Base-by-base conservation (phyloP, 441 rosid genomes). In the Populus hybrid region DNA sequence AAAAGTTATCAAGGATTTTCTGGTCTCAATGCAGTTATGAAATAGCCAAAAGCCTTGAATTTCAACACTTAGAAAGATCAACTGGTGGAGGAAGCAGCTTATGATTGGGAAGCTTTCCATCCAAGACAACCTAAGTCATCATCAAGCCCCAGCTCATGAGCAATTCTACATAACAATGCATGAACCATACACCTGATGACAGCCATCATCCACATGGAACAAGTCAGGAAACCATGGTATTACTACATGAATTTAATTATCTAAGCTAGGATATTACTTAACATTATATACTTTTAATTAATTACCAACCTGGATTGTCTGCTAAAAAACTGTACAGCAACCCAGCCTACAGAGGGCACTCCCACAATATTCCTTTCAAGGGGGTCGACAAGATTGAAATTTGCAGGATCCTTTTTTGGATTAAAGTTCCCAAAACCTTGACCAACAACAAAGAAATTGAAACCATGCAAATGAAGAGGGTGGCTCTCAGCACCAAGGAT, bases 401-500 rank as follows among this genome's bases (percentile, higher is more conserved):
- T 85, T 57, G 57, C 64, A 11, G 88, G 84, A 72, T 88, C 92
- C n/a, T 77, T 78, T 16, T 34, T 73, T 14, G 89, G 83, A 75
- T 90, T 69, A 75, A 79, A 88, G 77, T 87, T 88, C 5, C 94
- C 94, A 12, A 84, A 86, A 9, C 89, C 91, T 76, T 82, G 86
- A 21, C 89, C 91, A 8, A 88, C 87, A 61, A 90, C 86, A 16
- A 67, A 90, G 72, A 89, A 86, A 69, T 88, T 86, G 76, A 70
- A 85, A 23, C 91, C 57, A 46, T 46, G 57, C 57, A 46, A 46
- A 46, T 46, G 57, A 14, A 46, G 57, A 46, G 57, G 57, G 72
- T 89, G 95, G 75, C 87, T 86, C 79, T 91, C 91, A 18, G 85
- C 84, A 64, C 89, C 89, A 36, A 91, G 78, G 42, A 91, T 86